phyloP scores from a whole-genome alignment of 2,329 filamentous ascomycete genomes.

The Tolypocladium nubicola region DNA sequence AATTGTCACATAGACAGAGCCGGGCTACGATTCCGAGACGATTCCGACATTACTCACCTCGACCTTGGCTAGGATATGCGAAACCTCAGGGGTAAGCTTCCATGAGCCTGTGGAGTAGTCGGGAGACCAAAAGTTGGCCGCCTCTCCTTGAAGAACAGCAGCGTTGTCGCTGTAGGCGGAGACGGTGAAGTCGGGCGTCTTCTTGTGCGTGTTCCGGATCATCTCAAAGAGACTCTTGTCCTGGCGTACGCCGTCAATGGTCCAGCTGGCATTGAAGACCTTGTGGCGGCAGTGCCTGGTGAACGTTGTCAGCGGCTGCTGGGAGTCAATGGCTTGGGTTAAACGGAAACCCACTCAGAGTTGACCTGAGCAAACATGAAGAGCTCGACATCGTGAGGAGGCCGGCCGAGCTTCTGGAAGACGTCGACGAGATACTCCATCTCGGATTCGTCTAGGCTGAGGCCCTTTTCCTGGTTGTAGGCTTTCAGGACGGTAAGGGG shows the following conservation, averaged over 20 bases:
- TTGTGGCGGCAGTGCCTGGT: conserved; percentile 61
- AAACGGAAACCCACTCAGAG: conserved; percentile 52
- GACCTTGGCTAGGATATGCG: conserved; percentile 86
- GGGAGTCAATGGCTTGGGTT: background rate
- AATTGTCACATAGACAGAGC: background rate
- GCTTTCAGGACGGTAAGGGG: conserved; percentile 65
- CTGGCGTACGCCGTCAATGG: conserved; percentile 77
- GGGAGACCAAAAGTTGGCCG: conserved; percentile 63
- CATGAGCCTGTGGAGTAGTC: conserved; percentile 79
- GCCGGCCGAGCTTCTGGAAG: conserved; percentile 34
- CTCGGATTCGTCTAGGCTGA: conserved; percentile 79
- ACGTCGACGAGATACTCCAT: conserved; percentile 84
- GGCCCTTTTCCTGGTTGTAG: conserved; percentile 74
- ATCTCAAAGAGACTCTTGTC: conserved; percentile 80
- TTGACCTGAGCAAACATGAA: conserved; percentile 99
- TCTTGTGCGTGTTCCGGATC: conserved; percentile 92
- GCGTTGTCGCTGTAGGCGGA: conserved; percentile 98
- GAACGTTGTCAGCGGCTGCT: background rate
- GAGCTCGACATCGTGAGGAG: conserved; percentile 82
- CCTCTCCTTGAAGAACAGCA: conserved; percentile 53
- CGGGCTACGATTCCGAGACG: background rate
- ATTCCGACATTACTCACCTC: conserved; percentile 33
- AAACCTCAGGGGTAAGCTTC: conserved; percentile 74
- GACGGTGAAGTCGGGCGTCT: conserved; percentile 70
- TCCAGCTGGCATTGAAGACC: conserved; percentile 96